Percentiles rank a stretch among this genome's conserved stretches.
phyloP scores from a whole-genome alignment of 768 basidiomycete genomes.

The Asterophora parasitica region DNA sequence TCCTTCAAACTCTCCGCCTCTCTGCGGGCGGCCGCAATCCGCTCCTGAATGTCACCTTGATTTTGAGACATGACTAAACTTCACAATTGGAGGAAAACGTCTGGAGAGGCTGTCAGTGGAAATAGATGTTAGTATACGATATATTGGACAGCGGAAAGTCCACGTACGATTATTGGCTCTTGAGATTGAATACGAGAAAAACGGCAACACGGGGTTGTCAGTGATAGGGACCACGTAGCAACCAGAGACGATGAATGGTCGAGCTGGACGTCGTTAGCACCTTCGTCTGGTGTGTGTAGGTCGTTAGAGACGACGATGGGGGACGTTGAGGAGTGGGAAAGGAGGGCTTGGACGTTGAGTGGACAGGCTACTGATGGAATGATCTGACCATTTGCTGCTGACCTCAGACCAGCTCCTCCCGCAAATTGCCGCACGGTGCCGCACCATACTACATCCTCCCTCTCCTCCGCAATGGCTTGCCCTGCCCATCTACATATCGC shows the following conservation, averaged over 20 bases:
- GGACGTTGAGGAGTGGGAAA: conserved; percentile 22
- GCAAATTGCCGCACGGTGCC: conserved; percentile 21
- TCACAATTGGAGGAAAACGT: background rate
- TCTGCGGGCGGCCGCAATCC: conserved; percentile 93
- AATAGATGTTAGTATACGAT: conserved; percentile 1
- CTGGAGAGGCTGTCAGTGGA: background rate
- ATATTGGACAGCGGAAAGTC: background rate
- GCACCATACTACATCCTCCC: too few species aligned
- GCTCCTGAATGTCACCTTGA: conserved; percentile 82
- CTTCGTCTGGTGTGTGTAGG: conserved; percentile 10
- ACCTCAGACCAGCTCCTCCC: conserved; percentile 17
- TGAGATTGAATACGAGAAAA: conserved; percentile 5
- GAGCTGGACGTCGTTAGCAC: conserved; percentile 7
- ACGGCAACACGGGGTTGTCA: conserved; percentile 1
- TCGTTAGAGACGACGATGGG: conserved; percentile 22
- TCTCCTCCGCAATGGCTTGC: too few species aligned
- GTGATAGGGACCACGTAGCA: background rate
- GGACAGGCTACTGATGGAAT: conserved; percentile 24
- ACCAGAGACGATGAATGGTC: conserved; percentile 4
- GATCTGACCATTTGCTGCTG: conserved; percentile 21
- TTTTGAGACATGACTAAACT: conserved; percentile 62
- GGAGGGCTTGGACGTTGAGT: conserved; percentile 20
- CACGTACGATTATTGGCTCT: conserved; percentile 16
- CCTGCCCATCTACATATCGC: background rate
- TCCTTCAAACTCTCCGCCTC: conserved; percentile 98